These are phyloP conservation scores for Guyanaporus albipodus DNA, from an alignment of 768 basidiomycete genomes.

Conservation along the genomic window DNA sequence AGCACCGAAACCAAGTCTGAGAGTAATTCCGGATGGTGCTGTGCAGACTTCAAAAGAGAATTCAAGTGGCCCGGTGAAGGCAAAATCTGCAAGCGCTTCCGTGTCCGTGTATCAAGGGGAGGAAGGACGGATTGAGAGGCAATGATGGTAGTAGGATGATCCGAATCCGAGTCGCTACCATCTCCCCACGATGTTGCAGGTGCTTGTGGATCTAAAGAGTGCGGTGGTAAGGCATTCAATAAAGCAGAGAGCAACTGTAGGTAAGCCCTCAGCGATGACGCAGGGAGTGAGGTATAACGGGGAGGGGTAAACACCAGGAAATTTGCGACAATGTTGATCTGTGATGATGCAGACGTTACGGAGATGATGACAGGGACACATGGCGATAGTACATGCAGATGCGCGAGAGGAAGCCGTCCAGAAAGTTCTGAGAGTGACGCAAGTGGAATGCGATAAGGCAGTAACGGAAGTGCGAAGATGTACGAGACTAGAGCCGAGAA, in stretches of 20 bases:
- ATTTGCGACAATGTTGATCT: slow-evolving; percentile 69
- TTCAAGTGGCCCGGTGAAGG: slow-evolving; percentile 50
- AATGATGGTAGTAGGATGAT: slow-evolving; percentile 34
- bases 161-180: slow-evolving; percentile 42
- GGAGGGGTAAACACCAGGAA: slow-evolving; percentile 60
- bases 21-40: slow-evolving; percentile 38
- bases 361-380: slow-evolving; percentile 29
- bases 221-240: slow-evolving; percentile 49
- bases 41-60: slow-evolving; percentile 46
- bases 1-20: slow-evolving; percentile 54
- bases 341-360: slow-evolving; percentile 29
- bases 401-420: slow-evolving; percentile 54
- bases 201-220: slow-evolving; percentile 44
- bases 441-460: slow-evolving; percentile 72
- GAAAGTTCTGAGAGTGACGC: slow-evolving; percentile 61
- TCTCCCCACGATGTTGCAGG: slow-evolving; percentile 17
- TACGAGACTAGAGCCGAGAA: slow-evolving; percentile 43
- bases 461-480: slow-evolving; percentile 69
- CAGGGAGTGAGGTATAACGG: slow-evolving; percentile 49
- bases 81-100: slow-evolving; percentile 59
- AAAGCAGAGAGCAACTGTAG: slow-evolving; percentile 49
- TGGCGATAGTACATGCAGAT: slow-evolving; percentile 33
- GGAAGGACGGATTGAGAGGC: slow-evolving; percentile 34
- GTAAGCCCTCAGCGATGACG: slow-evolving; percentile 47
- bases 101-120: slow-evolving; percentile 53